Conservation (phyloP, 345 rosid genomes). For the Excoecaria cochinchinensis region DNA sequence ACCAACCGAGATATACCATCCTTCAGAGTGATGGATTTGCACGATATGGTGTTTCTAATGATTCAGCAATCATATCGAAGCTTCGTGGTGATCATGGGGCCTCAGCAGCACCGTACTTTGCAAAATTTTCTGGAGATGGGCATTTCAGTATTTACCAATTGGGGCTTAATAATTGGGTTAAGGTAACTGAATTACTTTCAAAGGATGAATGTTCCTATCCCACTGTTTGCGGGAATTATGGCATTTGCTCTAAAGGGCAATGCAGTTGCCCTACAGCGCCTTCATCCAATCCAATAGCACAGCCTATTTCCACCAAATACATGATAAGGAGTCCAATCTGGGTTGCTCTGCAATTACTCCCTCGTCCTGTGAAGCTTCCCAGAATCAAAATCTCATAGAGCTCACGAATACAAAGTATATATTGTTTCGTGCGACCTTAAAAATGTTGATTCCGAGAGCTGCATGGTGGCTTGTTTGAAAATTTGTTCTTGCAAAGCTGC, state of each 20-base stretch:
- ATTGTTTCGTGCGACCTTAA: not conserved
- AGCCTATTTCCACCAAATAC: slow-evolving; percentile 24
- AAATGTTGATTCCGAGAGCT: not conserved
- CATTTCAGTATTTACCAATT: slow-evolving; percentile 27
- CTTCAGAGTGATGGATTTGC: slow-evolving; percentile 17
- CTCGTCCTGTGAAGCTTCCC: slow-evolving; percentile 13
- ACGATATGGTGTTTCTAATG: not conserved
- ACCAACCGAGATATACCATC: not conserved
- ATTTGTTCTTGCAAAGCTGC: slow-evolving; percentile 40
- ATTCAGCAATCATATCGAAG: not conserved
- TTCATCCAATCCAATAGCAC: not conserved
- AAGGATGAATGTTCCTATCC: slow-evolving; percentile 26
- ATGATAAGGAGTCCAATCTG: not conserved
- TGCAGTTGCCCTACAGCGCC: slow-evolving; percentile 25
- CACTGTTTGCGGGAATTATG: slow-evolving; percentile 33
- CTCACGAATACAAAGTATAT: slow-evolving; percentile 18
- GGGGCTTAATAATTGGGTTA: not conserved
- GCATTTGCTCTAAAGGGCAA: slow-evolving; percentile 28
- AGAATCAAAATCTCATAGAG: not conserved
- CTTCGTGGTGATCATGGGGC: not conserved
- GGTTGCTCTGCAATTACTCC: slow-evolving; percentile 17
- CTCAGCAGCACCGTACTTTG: slow-evolving; percentile 4
- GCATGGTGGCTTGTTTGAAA: slow-evolving; percentile 26
- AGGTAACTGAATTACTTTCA: slow-evolving; percentile 25
- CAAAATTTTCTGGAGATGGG: slow-evolving; percentile 31